Conservation (phyloP, 371 early-diverging fungal genomes). For the Lichtheimia corymbifera region DNA sequence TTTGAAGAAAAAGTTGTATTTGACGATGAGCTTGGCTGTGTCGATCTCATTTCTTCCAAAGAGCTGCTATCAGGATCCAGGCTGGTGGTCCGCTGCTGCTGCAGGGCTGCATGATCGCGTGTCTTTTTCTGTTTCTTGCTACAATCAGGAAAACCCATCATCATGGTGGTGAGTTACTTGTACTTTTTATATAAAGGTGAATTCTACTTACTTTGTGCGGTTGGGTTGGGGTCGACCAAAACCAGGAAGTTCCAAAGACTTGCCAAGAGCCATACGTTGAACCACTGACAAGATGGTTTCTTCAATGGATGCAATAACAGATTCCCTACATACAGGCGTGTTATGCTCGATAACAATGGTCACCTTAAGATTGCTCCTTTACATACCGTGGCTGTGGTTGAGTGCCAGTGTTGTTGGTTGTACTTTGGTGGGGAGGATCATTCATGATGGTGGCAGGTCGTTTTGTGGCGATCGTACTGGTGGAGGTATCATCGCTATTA, state of each 20-base stretch:
- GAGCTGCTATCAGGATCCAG: no score
- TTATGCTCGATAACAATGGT: no score
- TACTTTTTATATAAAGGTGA: no score
- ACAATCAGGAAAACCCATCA: no score
- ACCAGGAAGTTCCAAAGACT: conserved; percentile 3
- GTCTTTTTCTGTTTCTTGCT: background rate
- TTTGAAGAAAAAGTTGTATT: background rate
- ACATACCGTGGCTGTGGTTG: conserved; percentile 14
- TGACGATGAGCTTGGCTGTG: background rate
- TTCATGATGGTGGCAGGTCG: no score
- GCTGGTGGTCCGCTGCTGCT: background rate
- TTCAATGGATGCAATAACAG: conserved; percentile 11
- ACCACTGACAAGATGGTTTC: conserved; percentile 1
- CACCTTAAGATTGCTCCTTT: no score
- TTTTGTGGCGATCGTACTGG: no score
- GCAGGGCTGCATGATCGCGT: background rate
- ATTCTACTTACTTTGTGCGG: no score
- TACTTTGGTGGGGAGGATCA: background rate
- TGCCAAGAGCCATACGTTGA: background rate
- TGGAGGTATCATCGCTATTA: background rate
- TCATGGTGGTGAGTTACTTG: no score
- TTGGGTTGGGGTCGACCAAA: background rate
- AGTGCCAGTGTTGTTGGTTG: background rate
- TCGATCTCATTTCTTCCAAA: no score
- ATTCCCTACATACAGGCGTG: background rate